Conservation (phyloP, 257 asterid species). For the Ligustrum vulgare region DNA sequence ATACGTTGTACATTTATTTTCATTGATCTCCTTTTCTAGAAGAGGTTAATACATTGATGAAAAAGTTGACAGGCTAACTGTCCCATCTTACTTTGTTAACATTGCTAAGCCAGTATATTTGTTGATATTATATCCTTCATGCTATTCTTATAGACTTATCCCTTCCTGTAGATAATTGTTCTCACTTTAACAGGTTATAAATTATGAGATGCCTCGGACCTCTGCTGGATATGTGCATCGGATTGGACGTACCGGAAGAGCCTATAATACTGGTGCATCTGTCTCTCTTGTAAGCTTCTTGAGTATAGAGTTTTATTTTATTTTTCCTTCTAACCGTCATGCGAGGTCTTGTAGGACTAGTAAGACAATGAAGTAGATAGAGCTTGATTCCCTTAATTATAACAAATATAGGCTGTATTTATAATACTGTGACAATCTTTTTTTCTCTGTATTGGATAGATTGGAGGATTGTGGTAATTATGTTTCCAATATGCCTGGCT, state of each 20-base stretch:
- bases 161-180: conserved; percentile 6
- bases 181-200: conserved; percentile 59
- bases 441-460: background rate
- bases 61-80: background rate
- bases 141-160: background rate
- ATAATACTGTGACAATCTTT: conserved; percentile 1
- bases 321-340: background rate
- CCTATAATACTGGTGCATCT: conserved; percentile 89
- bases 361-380: background rate
- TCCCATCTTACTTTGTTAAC: background rate
- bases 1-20: background rate
- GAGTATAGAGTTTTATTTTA: background rate
- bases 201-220: conserved; percentile 84
- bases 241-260: conserved; percentile 98
- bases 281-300: conserved; percentile 78
- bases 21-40: background rate
- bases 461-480: background rate
- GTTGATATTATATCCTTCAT: background rate
- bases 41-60: background rate
- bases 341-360: background rate
- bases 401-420: conserved; percentile 2
- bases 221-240: conserved; percentile 96
- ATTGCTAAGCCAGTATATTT: background rate
- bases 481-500: conserved; percentile 7
- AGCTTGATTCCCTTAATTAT: background rate